These are phyloP conservation scores for Aspergillus sergii DNA, from an alignment of 2,329 filamentous ascomycete genomes.

Conservation along the genomic window DNA sequence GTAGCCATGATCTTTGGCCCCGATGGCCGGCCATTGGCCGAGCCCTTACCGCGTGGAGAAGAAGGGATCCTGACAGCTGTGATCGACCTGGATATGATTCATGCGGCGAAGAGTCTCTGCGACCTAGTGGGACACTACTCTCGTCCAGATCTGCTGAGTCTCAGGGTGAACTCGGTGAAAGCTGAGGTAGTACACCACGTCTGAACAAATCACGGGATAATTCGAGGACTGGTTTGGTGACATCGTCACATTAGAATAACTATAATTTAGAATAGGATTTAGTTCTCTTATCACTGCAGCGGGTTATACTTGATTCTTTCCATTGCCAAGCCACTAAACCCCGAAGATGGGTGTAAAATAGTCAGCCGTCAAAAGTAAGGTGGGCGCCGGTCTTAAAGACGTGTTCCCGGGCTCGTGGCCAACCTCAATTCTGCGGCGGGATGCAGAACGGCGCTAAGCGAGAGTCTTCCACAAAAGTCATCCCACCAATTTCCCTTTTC, in stretches of 20 bases:
- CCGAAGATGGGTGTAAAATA: too few species aligned
- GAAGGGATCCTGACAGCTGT: slow-evolving; percentile 58
- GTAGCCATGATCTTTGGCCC: slow-evolving; percentile 55
- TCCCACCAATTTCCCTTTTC: slow-evolving; percentile 34
- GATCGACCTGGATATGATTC: slow-evolving; percentile 44
- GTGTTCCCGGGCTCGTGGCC: slow-evolving; percentile 38
- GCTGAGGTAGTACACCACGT: too few species aligned
- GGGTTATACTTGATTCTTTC: too few species aligned
- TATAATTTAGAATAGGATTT: too few species aligned
- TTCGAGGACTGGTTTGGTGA: too few species aligned
- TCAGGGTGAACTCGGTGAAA: slow-evolving; percentile 14
- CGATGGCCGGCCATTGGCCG: slow-evolving; percentile 52
- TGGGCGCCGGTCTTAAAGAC: not conserved
- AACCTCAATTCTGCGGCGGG: slow-evolving; percentile 38
- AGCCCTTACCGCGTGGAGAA: slow-evolving; percentile 39
- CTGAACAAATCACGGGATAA: too few species aligned
- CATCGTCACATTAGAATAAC: too few species aligned
- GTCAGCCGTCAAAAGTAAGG: too few species aligned
- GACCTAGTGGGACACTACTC: slow-evolving; percentile 28
- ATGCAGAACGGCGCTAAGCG: slow-evolving; percentile 44
- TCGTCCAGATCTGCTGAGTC: slow-evolving; percentile 24
- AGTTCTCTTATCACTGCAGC: too few species aligned
- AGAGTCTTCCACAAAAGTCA: slow-evolving; percentile 45
- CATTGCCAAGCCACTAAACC: too few species aligned
- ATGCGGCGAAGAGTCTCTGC: slow-evolving; percentile 25